These are phyloP conservation scores for Hanseniaspora hatyaiensis DNA, from an alignment of 805 yeast species.

Conservation along the genomic window DNA sequence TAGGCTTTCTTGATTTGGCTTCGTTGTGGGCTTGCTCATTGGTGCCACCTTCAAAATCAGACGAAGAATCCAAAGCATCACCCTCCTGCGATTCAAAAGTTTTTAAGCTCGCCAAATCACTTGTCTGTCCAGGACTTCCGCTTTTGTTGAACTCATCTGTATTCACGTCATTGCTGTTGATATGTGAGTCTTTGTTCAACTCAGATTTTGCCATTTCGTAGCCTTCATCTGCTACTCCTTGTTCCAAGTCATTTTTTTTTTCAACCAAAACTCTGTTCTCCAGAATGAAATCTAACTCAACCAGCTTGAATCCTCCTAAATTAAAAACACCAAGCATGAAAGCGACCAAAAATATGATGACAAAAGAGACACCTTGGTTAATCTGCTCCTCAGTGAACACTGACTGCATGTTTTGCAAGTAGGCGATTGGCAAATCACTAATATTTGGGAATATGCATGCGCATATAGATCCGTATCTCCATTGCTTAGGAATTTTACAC, in stretches of 20 bases:
- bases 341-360: constrained; percentile 61
- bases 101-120: constrained; percentile 7
- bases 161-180: too few species aligned
- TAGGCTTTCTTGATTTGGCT: neutral
- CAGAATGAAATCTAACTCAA: constrained; percentile 52
- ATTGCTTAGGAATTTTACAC: constrained; percentile 46
- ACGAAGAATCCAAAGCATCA: neutral
- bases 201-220: too few species aligned
- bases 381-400: constrained; percentile 50
- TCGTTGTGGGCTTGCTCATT: neutral
- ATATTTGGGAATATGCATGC: constrained; percentile 68
- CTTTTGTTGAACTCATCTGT: too few species aligned
- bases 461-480: constrained; percentile 60
- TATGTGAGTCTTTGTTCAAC: too few species aligned
- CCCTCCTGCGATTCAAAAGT: constrained; percentile 4
- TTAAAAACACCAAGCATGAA: constrained; percentile 60
- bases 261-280: constrained; percentile 23
- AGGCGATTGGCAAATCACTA: constrained; percentile 68
- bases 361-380: constrained; percentile 69
- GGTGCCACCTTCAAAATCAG: neutral
- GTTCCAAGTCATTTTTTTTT: constrained; percentile 17
- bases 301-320: constrained; percentile 58
- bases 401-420: constrained; percentile 54
- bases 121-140: constrained; percentile 5
- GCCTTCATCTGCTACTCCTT: too few species aligned